Evolutionary conservation across 73 alveolate species (phyloP).

Genomic region (Paramecium tetraurelia): DNA sequence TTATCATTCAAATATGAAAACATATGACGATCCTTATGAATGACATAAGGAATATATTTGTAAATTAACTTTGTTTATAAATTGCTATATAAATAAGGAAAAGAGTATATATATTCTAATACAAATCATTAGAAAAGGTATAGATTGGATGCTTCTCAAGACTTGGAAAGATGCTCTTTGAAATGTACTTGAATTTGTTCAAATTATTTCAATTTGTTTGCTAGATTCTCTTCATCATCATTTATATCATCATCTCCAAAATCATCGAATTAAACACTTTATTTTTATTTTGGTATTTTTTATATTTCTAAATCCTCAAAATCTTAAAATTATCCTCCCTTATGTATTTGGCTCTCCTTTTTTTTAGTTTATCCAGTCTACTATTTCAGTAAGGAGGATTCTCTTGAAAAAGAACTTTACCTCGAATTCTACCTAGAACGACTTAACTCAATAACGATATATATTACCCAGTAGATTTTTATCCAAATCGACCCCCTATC

Average conservation of each 20-base stretch:
- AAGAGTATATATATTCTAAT: background rate
- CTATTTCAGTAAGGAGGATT: background rate
- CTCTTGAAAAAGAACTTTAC: slow-evolving; percentile 6
- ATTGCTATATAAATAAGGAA: background rate
- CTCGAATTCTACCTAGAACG: background rate
- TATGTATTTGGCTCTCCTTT: background rate
- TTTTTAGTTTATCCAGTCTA: background rate
- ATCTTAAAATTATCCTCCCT: background rate
- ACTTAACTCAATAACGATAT: background rate
- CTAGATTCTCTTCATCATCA: background rate
- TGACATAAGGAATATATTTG: background rate
- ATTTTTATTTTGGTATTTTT: background rate
- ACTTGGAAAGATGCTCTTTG: background rate
- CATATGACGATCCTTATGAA: background rate
- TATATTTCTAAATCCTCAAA: background rate
- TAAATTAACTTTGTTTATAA: background rate
- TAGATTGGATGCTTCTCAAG: background rate
- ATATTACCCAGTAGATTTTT: slow-evolving; percentile 65
- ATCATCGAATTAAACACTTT: background rate
- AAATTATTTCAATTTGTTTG: background rate
- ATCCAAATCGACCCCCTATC: background rate
- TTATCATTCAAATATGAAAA: background rate
- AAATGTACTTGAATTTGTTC: background rate
- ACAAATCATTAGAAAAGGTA: background rate
- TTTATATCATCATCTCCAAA: background rate